A percentile compares a stretch with the other conserved stretches of the same genome.
phyloP scores from a whole-genome alignment of 495 filamentous ascomycete species.

The Tuber microsphaerosporum region DNA sequence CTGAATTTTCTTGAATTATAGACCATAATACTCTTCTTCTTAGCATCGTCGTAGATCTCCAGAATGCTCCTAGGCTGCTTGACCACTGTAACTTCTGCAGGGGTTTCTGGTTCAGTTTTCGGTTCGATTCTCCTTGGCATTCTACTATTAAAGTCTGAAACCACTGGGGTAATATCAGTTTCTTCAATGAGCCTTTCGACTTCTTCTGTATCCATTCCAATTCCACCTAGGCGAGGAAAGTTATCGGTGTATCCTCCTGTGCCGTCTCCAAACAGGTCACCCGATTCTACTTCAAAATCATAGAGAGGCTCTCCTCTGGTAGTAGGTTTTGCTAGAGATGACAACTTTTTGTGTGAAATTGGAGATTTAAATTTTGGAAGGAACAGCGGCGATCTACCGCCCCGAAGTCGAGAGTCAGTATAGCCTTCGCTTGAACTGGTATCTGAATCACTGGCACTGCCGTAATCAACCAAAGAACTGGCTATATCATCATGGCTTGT shows the following conservation, averaged over 20 bases:
- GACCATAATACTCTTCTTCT: constrained; percentile 1
- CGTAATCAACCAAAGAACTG: neutral
- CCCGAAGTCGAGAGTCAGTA: neutral
- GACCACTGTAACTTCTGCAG: neutral
- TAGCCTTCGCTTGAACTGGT: neutral
- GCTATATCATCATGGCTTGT: neutral
- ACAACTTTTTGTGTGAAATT: neutral
- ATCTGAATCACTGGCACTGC: neutral
- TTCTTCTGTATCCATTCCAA: neutral
- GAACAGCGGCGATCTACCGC: neutral
- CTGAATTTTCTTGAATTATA: constrained; percentile 3
- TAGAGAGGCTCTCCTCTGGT: neutral
- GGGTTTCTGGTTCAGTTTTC: neutral
- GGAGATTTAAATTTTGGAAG: neutral
- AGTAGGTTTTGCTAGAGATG: neutral
- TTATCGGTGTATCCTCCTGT: neutral
- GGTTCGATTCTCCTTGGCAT: neutral
- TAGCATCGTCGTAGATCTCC: neutral
- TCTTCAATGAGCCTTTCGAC: constrained; percentile 3
- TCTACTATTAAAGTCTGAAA: constrained; percentile 1
- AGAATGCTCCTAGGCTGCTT: neutral
- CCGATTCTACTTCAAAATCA: neutral
- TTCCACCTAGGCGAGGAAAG: neutral
- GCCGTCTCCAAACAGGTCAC: neutral
- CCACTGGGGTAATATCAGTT: neutral